A percentile compares a stretch with the other conserved stretches of the same genome.
phyloP scores from a whole-genome alignment of 192 early-diverging fungal species.

The Mortierella hygrophila region DNA sequence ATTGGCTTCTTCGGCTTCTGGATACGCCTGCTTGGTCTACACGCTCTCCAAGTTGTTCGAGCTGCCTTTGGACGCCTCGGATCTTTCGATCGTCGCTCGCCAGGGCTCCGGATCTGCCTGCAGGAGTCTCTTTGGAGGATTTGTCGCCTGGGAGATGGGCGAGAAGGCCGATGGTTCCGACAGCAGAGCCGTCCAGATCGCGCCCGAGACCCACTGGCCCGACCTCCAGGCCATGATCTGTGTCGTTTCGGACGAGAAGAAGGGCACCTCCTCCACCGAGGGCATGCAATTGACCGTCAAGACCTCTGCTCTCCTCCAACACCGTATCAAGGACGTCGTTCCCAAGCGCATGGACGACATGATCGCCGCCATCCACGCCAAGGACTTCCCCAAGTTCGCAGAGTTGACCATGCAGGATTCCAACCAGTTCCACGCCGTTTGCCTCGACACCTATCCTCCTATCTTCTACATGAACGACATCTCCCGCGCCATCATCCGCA shows the following conservation, averaged over 20 bases:
- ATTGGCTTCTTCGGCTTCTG: slow-evolving; percentile 96
- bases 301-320: slow-evolving; percentile 87
- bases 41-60: slow-evolving; percentile 82
- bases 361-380: slow-evolving; percentile 82
- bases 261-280: slow-evolving; percentile 89
- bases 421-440: slow-evolving; percentile 99
- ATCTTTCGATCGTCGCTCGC: slow-evolving; percentile 92
- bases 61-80: slow-evolving; percentile 75
- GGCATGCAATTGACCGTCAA: slow-evolving; percentile 99
- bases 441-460: slow-evolving; percentile 98
- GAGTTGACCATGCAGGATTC: slow-evolving; percentile 98
- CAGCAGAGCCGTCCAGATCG: slow-evolving; percentile 93
- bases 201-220: slow-evolving; percentile 92
- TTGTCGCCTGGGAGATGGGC: slow-evolving; percentile 98
- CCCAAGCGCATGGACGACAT: slow-evolving; percentile 92
- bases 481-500: slow-evolving; percentile 86
- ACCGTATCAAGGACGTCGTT: slow-evolving; percentile 89
- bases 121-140: slow-evolving; percentile 97
- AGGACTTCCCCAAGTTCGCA: slow-evolving; percentile 93
- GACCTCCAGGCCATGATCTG: slow-evolving; percentile 95
- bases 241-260: slow-evolving; percentile 93
- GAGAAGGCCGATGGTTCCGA: slow-evolving; percentile 81
- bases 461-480: slow-evolving; percentile 98
- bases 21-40: slow-evolving; percentile 94
- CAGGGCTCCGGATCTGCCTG: slow-evolving; percentile 98